phyloP scores from a whole-genome alignment of 164 flowering plant species.

The Annona cherimola region DNA sequence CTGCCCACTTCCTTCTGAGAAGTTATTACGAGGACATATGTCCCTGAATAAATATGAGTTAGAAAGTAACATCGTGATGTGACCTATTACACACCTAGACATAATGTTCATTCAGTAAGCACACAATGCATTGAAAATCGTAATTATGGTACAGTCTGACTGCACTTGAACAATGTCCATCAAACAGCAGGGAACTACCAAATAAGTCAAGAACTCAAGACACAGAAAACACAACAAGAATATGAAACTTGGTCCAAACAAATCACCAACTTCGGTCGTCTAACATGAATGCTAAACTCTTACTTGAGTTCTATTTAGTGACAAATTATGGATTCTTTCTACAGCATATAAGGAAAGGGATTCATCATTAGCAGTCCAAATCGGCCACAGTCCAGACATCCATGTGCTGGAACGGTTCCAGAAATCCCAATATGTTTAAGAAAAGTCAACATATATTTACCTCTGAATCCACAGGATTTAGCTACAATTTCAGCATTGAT shows the following conservation, averaged over 20 bases:
- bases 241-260: not conserved
- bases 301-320: too few species aligned
- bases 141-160: too few species aligned
- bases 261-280: not conserved
- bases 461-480: not conserved
- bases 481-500: not conserved
- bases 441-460: not conserved
- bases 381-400: not conserved
- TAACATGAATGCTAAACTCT: not conserved
- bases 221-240: too few species aligned
- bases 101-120: not conserved
- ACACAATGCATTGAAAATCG: not conserved
- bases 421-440: not conserved
- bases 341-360: not conserved
- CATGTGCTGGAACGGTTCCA: not conserved
- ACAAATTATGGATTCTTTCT: not conserved
- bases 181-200: not conserved
- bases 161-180: too few species aligned
- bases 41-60: conserved; percentile 39
- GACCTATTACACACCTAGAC: not conserved
- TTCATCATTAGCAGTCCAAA: not conserved
- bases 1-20: conserved; percentile 74
- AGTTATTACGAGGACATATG: conserved; percentile 70
- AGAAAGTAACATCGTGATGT: not conserved
- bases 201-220: not conserved